Base-by-base conservation (phyloP, 805 yeast genomes). In the Cyberlindnera nakhonratchasimensis region DNA sequence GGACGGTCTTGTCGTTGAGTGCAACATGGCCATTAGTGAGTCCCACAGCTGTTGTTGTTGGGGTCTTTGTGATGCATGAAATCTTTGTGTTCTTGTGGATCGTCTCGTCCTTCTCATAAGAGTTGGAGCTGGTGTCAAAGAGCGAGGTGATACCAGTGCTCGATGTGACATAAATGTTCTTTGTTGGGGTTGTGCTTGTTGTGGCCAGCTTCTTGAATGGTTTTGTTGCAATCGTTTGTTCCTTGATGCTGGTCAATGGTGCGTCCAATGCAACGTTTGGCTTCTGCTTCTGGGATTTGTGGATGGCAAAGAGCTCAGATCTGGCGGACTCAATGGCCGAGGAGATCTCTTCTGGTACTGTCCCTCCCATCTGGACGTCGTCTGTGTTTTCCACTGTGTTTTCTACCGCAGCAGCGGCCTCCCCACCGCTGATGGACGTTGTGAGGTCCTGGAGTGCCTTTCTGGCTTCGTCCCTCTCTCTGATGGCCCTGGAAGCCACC, bases 401-500 rank as follows among this genome's bases (percentile, higher is more conserved):
- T 11, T 21, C 4, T n/a, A 14, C 31, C 9, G 29, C 37, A 6
- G 29, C 25, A 11, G 25, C 31, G 10, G 41, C 30, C 33, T 39
- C 52, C 16, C 55, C 57, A 34, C 50, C 42, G 32, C 60, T 70
- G 31, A 72, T 63, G 14, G 75, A 66, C 5, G 57, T 60, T 1
- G 80, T 66, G 41, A 86, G 62, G 40, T 75, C 70, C 37, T 77
- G 75, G 41, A 89, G 66, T 2, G 89, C 88, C n/a, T 57, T 58
- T 46, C 73, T 72, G 2, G 90, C 83, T 34, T 80, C 86, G 47
- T 87, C 95, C 30, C 89, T 67, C 53, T 90, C 96, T 42, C 72
- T 71, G n/a, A 82, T 67, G 2, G 87, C 79, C 25, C 73, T 71
- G 0, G 95, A 80, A 1, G 91, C 95, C 1, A 90, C 96, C 42